Evolutionary conservation across 495 filamentous ascomycete species (phyloP), one percentile per base, ranked within the genome.

Genomic region (Chaetomium fimeti): DNA sequence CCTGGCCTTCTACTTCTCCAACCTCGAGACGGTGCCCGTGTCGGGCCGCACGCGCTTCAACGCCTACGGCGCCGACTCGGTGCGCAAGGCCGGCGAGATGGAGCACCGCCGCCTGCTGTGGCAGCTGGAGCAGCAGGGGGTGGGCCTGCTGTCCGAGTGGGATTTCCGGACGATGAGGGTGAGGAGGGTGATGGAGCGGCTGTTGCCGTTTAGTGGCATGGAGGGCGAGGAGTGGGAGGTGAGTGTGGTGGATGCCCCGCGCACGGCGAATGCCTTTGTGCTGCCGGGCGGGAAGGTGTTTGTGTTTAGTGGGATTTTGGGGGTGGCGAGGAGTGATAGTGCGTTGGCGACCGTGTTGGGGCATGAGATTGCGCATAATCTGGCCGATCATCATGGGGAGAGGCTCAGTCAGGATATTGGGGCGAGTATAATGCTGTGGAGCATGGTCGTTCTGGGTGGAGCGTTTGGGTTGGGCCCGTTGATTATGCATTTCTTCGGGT

Each of bases 231-330:
- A 87, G 9, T 97, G 45, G 45, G 45, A 49, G 45, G 45, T 49
- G 1, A 5, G n/a, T n/a, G 92, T 98, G 20, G 93, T 98, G 61
- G 80, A 91, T 15, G 88, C 88, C 58, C 76, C 81, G 27, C 67
- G 79, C 43, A 49, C 69, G 5, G 77, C 73, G 6, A 98, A 98
- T 71, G 93, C 93, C 0, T 96, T 97, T 74, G 93, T 98, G 0
- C 80, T 97, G 45, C 93, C 93, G 3, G 92, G 91, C 72, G 93
- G 92, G 2, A 95, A 96, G 69, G 92, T 98, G 20, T 97, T 97
- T 69, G 93, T 98, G 6, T 96, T 89, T 67, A 90, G 85, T 42
- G 89, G 93, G 22, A 89, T 98, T 22, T 70, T 98, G 51, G 85
- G 85, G 2, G 79, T 96, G 18, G 90, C 89, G 53, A 60, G 78